Evolutionary conservation across 2,329 filamentous ascomycete genomes (phyloP).

Genomic region (Coniochaeta sp.): DNA sequence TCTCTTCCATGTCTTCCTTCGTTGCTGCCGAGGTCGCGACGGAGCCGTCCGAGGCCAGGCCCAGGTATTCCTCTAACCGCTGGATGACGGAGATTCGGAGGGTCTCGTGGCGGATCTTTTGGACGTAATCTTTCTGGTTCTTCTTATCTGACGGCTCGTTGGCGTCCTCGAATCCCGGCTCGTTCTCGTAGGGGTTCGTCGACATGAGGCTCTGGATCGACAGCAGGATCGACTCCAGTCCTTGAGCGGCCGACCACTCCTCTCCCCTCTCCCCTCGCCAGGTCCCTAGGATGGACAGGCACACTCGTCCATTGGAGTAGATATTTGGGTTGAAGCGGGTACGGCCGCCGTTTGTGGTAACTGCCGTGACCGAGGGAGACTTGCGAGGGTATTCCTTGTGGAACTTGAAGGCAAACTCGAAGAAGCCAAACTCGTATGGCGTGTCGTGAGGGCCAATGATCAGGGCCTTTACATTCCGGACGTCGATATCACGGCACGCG

Average conservation of each 20-base stretch:
- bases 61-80: slow-evolving; percentile 72
- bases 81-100: slow-evolving; percentile 81
- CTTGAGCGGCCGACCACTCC: slow-evolving; percentile 94
- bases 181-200: slow-evolving; percentile 88
- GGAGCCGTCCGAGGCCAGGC: slow-evolving; percentile 48
- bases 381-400: slow-evolving; percentile 77
- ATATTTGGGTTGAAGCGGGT: slow-evolving; percentile 97
- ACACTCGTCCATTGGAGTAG: slow-evolving; percentile 85
- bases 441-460: slow-evolving; percentile 92
- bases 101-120: slow-evolving; percentile 89
- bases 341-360: slow-evolving; percentile 82
- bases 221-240: slow-evolving; percentile 85
- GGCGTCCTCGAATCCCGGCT: slow-evolving; percentile 82
- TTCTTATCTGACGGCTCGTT: slow-evolving; percentile 63
- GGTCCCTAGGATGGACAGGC: slow-evolving; percentile 90
- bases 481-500: slow-evolving; percentile 78
- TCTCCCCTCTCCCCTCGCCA: slow-evolving; percentile 88
- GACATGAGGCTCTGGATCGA: slow-evolving; percentile 98
- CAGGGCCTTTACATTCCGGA: slow-evolving; percentile 78
- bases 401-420: slow-evolving; percentile 80
- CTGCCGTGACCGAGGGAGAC: slow-evolving; percentile 53
- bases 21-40: slow-evolving; percentile 23
- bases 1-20: slow-evolving; percentile 35
- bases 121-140: slow-evolving; percentile 66
- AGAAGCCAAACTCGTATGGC: slow-evolving; percentile 96